Conservation (phyloP, 2,329 filamentous ascomycete genomes). For the Pestalotiopsis sp. region DNA sequence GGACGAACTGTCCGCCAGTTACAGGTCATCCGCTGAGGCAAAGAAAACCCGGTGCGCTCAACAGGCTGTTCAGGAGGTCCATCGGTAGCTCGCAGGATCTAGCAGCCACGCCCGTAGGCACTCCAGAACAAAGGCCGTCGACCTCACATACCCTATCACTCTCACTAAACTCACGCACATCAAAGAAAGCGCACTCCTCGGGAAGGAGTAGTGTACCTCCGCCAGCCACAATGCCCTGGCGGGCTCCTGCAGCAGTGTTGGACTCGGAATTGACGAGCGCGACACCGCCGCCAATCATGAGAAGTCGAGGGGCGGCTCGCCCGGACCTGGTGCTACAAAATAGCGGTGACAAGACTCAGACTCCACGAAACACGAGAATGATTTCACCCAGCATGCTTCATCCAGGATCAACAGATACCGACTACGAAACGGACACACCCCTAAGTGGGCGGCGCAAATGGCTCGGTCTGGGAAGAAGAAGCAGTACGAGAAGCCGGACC, state of each 20-base stretch:
- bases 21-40: conserved; percentile 44
- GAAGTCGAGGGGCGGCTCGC: conserved; percentile 34
- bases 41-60: conserved; percentile 41
- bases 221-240: conserved; percentile 28
- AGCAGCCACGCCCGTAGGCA: conserved; percentile 17
- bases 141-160: conserved; percentile 15
- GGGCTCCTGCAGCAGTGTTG: conserved; percentile 39
- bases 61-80: conserved; percentile 52
- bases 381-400: not conserved
- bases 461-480: conserved; percentile 29
- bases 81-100: conserved; percentile 37
- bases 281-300: conserved; percentile 59
- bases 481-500: conserved; percentile 23
- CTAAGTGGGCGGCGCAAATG: conserved; percentile 26
- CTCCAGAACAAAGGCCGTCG: conserved; percentile 18
- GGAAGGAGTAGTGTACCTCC: conserved; percentile 32
- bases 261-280: conserved; percentile 50
- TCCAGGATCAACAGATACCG: not conserved
- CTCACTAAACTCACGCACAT: conserved; percentile 4
- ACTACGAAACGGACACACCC: conserved; percentile 1
- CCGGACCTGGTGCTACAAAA: conserved; percentile 4
- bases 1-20: conserved; percentile 52
- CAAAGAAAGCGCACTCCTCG: conserved; percentile 14
- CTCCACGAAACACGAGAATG: not conserved
- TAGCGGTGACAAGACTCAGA: conserved; percentile 4